Evolutionary conservation across 768 basidiomycete species (phyloP).

Genomic region (Naganishia onofrii): DNA sequence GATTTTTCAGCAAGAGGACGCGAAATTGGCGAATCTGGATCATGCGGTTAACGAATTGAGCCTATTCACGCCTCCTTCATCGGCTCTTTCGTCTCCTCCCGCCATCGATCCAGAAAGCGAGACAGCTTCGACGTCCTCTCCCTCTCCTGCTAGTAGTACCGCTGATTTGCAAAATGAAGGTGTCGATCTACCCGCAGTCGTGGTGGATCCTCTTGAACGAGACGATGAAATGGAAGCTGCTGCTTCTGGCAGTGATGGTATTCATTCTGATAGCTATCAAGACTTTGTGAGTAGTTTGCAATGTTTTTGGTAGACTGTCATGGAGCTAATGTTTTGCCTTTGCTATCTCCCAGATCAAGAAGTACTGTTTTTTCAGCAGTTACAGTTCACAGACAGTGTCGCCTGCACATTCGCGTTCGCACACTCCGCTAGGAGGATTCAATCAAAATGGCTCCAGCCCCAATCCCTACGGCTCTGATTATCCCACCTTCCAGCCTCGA

Average conservation of each 20-base stretch:
- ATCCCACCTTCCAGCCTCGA: conserved; percentile 21
- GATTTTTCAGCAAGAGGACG: conserved; percentile 14
- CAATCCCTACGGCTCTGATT: conserved; percentile 24
- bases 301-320: background rate
- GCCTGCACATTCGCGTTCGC: conserved; percentile 29
- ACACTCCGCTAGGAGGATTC: conserved; percentile 27
- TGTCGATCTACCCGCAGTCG: conserved; percentile 32
- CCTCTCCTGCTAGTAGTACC: conserved; percentile 40
- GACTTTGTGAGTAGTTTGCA: conserved; percentile 45
- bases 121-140: conserved; percentile 39
- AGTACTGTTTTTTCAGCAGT: conserved; percentile 51
- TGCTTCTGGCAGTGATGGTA: conserved; percentile 12
- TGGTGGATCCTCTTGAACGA: conserved; percentile 40
- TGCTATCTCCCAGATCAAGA: conserved; percentile 40
- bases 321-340: background rate
- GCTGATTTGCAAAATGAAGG: conserved; percentile 36
- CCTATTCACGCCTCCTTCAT: conserved; percentile 45
- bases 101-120: conserved; percentile 33
- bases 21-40: conserved; percentile 1
- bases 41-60: conserved; percentile 29
- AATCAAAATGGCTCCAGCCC: background rate
- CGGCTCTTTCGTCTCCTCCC: conserved; percentile 46
- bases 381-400: conserved; percentile 38
- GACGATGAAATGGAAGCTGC: conserved; percentile 30
- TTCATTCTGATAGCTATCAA: conserved; percentile 41